phyloP scores from a whole-genome alignment of 176 grass and related monocot species.

The Cocos nucifera region DNA sequence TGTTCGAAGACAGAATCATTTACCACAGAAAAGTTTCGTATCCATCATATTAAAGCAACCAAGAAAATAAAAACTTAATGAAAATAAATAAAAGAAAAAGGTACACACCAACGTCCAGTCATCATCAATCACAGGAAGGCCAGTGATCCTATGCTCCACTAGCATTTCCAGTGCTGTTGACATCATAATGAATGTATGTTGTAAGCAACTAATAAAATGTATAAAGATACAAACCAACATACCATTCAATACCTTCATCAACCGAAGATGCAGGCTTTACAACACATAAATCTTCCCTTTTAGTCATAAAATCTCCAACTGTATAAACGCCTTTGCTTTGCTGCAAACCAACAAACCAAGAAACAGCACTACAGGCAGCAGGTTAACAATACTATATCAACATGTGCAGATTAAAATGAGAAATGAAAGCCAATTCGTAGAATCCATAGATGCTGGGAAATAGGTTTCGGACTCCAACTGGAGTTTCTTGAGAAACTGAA shows the following conservation, averaged over 20 bases:
- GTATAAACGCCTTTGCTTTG: slow-evolving; percentile 55
- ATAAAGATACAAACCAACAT: not conserved
- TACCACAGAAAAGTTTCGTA: not conserved
- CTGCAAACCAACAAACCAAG: slow-evolving; percentile 35
- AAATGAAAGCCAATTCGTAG: no score
- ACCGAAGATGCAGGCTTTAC: slow-evolving; percentile 52
- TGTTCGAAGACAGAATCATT: no score
- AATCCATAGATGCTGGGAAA: no score
- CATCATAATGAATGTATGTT: not conserved
- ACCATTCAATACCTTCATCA: slow-evolving; percentile 48
- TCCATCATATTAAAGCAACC: not conserved
- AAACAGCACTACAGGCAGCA: slow-evolving; percentile 10
- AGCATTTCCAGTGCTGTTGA: slow-evolving; percentile 55
- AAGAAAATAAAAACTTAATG: slow-evolving; percentile 4
- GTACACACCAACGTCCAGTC: slow-evolving; percentile 58
- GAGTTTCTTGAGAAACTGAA: no score
- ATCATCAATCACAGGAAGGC: slow-evolving; percentile 87
- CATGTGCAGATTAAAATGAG: no score
- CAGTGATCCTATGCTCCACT: slow-evolving; percentile 64
- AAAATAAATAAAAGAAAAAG: not conserved
- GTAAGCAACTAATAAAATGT: not conserved
- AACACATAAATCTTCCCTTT: slow-evolving; percentile 42
- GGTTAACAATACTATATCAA: no score
- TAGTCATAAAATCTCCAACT: slow-evolving; percentile 87
- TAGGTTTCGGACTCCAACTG: no score